phyloP scores from a whole-genome alignment of 2,329 filamentous ascomycete species.

The Endocalyx cinctus region DNA sequence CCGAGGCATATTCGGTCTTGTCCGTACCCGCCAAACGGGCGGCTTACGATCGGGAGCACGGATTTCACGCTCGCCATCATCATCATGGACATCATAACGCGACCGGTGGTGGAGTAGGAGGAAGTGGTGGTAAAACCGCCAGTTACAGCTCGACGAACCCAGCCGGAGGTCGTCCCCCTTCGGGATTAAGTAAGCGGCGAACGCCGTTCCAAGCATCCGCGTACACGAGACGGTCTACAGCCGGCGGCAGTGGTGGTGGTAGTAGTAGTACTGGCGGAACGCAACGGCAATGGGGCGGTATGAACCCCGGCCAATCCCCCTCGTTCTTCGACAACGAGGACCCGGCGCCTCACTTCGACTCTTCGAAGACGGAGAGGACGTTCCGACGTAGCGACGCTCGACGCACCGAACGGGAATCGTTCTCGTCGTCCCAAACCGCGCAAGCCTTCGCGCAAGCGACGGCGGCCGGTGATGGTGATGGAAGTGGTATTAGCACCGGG shows the following conservation, averaged over 20 bases:
- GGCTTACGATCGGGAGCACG: constrained; percentile 72
- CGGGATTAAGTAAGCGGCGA: constrained; percentile 72
- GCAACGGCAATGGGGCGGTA: constrained; percentile 36
- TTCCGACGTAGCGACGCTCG: constrained; percentile 59
- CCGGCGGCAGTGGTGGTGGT: too few relatives aligned
- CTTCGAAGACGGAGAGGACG: constrained; percentile 65
- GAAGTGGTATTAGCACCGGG: too few relatives aligned
- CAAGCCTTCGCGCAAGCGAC: too few relatives aligned
- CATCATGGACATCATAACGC: constrained; percentile 21
- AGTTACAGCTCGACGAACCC: constrained; percentile 54
- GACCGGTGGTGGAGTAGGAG: too few relatives aligned
- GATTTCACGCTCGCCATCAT: constrained; percentile 31
- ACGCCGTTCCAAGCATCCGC: constrained; percentile 79
- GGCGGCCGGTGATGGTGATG: too few relatives aligned
- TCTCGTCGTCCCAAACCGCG: too few relatives aligned
- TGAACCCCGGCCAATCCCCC: constrained; percentile 54
- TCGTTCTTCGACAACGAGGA: constrained; percentile 41
- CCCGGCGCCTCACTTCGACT: constrained; percentile 81
- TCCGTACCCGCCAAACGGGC: constrained; percentile 68
- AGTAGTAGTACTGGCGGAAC: constrained; percentile 13
- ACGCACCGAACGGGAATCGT: too few relatives aligned
- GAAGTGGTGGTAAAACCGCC: constrained; percentile 26
- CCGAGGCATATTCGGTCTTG: constrained; percentile 77
- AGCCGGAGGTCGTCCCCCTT: constrained; percentile 72
- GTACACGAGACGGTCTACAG: too few relatives aligned